These are phyloP conservation scores for Diutina mesorugosa DNA, from an alignment of 1,139 yeast genomes.

Conservation along the genomic window DNA sequence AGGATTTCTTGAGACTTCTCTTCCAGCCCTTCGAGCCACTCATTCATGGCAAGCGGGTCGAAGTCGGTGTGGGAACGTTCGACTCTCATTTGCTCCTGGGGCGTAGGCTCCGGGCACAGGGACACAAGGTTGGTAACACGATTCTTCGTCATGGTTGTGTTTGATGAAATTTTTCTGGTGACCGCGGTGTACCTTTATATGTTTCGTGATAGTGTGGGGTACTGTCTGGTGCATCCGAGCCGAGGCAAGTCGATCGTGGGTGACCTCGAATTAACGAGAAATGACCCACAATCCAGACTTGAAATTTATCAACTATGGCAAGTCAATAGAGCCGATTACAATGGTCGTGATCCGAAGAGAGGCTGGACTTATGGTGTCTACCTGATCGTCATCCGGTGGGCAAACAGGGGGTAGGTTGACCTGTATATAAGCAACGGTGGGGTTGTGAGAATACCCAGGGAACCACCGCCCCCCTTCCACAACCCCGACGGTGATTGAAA, in stretches of 20 bases:
- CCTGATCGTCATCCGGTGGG: background rate
- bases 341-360: background rate
- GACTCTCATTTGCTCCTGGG: conserved; percentile 18
- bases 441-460: background rate
- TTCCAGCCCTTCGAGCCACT: conserved; percentile 38
- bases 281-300: background rate
- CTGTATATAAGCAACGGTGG: background rate
- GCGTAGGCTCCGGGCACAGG: conserved; percentile 9
- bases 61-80: conserved; percentile 38
- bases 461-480: background rate
- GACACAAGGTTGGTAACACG: background rate
- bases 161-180: conserved; percentile 1
- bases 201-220: conserved; percentile 5
- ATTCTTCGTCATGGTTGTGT: background rate
- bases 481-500: background rate
- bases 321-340: background rate
- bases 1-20: conserved; percentile 32
- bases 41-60: conserved; percentile 20
- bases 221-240: background rate
- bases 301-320: too few species aligned
- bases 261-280: too few species aligned
- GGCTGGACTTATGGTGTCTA: background rate
- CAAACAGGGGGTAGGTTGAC: background rate
- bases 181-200: background rate
- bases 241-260: background rate